Evolutionary conservation across 768 basidiomycete species (phyloP).

Genomic region (Trametes coccinea): DNA sequence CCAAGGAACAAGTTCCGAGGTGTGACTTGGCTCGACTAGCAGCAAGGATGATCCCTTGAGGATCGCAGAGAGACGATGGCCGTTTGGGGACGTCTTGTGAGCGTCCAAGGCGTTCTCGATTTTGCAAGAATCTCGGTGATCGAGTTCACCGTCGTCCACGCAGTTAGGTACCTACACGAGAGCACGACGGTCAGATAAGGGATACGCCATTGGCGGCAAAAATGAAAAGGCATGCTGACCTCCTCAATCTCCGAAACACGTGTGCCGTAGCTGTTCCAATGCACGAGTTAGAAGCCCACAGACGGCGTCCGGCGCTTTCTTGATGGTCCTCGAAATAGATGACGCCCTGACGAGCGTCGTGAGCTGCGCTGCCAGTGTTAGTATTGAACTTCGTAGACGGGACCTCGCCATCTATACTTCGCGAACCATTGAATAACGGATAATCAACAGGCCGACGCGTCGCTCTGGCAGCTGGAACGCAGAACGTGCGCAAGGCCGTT

Average conservation of each 20-base stretch:
- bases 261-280: constrained; percentile 11
- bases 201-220: constrained; percentile 5
- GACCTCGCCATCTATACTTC: neutral
- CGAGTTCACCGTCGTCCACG: neutral
- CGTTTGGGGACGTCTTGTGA: constrained; percentile 1
- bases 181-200: constrained; percentile 11
- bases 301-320: constrained; percentile 8
- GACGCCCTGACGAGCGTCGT: neutral
- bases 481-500: neutral
- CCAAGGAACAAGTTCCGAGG: constrained; percentile 11
- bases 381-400: neutral
- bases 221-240: constrained; percentile 10
- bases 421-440: neutral
- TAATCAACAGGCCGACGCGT: neutral
- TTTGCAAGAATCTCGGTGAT: constrained; percentile 18
- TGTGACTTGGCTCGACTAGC: neutral
- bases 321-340: constrained; percentile 5
- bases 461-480: neutral
- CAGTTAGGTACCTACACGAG: neutral
- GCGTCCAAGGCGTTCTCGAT: constrained; percentile 2
- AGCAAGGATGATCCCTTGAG: constrained; percentile 11
- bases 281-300: constrained; percentile 16
- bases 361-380: too few species aligned
- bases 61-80: constrained; percentile 5
- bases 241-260: constrained; percentile 21